phyloP scores from a whole-genome alignment of 352 stramenopile species.

The Aphanomyces invadans region DNA sequence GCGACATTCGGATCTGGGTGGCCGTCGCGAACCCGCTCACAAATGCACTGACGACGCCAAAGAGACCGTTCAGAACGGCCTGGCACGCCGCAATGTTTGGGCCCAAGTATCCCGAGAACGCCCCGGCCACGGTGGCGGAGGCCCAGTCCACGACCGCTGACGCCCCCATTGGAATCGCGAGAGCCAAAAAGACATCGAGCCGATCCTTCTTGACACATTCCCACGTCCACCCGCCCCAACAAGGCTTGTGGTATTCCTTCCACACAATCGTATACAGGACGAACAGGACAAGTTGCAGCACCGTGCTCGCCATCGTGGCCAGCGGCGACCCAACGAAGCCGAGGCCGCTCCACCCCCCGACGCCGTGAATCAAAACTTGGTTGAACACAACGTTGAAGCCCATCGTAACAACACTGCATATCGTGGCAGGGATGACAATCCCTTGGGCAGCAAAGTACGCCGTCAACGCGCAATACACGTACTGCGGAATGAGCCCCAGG shows the following conservation, averaged over 20 bases:
- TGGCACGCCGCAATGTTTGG: background rate
- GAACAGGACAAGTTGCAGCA: constrained; percentile 1
- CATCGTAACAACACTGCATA: constrained; percentile 12
- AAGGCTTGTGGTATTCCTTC: background rate
- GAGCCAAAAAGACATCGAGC: background rate
- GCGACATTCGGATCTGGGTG: constrained; percentile 1
- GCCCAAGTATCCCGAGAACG: constrained; percentile 2
- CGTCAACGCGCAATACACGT: constrained; percentile 3
- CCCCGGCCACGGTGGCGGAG: background rate
- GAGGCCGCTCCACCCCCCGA: background rate
- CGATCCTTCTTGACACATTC: constrained; percentile 5
- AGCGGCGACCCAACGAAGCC: constrained; percentile 2
- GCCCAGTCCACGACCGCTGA: constrained; percentile 7
- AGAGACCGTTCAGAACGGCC: constrained; percentile 4
- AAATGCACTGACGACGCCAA: background rate
- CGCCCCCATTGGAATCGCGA: background rate
- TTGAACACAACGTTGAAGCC: constrained; percentile 9
- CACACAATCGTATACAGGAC: constrained; percentile 12
- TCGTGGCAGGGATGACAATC: constrained; percentile 6
- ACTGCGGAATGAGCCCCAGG: constrained; percentile 13
- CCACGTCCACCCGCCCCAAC: constrained; percentile 17
- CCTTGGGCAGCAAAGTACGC: constrained; percentile 20
- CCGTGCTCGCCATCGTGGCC: background rate
- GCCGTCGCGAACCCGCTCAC: background rate
- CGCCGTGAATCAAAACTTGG: constrained; percentile 15